Evolutionary conservation across 176 grass and related monocot genomes (phyloP), one percentile per base, ranked within the genome.

Genomic region (Cenchrus americanus): DNA sequence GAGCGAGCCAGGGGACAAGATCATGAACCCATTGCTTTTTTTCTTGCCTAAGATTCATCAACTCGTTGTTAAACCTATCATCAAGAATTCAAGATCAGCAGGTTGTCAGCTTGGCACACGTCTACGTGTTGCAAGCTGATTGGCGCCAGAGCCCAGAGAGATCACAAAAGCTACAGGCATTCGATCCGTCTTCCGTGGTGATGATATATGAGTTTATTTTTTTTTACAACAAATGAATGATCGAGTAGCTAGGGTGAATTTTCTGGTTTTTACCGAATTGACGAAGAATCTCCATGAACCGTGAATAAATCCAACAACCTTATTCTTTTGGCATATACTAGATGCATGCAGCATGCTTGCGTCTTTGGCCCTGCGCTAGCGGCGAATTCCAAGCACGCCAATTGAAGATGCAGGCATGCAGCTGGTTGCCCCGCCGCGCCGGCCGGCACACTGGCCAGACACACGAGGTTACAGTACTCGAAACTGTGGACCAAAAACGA

Each of bases 111-210:
- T 46, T 51, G 70, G 23, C 70, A 10, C 46, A 73, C 7, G 40
- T 49, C 75, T 83, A 79, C 61, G 75, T 88, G 86, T 88, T 23
- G 80, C 60, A 47, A 8, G 1, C 49, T 2, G 44, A 62, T 70
- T 52, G 23, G 10, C 19, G 13, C 40, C 15, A 37, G 15, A 27
- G 6, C n/a, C 21, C 19, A 59, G 22, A 22, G 54, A 62, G 42
- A 63, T 49, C 59, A 62, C 76, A 27, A 14, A 47, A 44, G 15
- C 41, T 24, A 14, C 62, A 34, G 17, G 13, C 26, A 32, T 8
- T 53, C 14, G 14, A 53, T 17, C 51, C 14, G 52, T 17, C 34
- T 2, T 37, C 34, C 34, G 5, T 17, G 50, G 17, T 15, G 50
- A 52, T 52, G 50, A 50, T 52, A 4, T 14, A 1, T 37, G 34